Evolutionary conservation across 352 stramenopile species (phyloP).

Genomic region (Globisporangium perplexum): DNA sequence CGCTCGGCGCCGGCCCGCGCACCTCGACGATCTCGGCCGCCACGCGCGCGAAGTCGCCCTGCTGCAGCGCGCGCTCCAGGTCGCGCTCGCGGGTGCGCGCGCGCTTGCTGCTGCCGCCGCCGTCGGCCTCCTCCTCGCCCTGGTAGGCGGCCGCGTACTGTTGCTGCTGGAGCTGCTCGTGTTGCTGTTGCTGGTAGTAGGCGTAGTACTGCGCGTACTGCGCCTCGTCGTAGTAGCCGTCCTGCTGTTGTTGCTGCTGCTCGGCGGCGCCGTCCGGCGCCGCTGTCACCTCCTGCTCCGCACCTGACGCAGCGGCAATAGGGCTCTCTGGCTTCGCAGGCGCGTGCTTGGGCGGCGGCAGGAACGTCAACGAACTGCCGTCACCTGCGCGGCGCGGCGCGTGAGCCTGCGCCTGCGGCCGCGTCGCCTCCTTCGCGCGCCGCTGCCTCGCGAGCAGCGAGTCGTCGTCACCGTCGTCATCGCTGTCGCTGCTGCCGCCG

Average conservation of each 20-base stretch:
- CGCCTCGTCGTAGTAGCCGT: constrained; percentile 15
- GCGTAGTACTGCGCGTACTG: constrained; percentile 36
- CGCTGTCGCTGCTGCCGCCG: constrained; percentile 26
- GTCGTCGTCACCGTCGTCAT: constrained; percentile 24
- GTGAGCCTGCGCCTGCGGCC: constrained; percentile 10
- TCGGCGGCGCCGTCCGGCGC: neutral
- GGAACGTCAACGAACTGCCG: constrained; percentile 35
- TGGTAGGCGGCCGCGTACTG: constrained; percentile 25
- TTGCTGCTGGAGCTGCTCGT: constrained; percentile 13
- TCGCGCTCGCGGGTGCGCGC: constrained; percentile 53
- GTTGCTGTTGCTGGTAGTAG: constrained; percentile 24
- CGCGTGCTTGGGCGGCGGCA: constrained; percentile 53
- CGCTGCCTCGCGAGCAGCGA: constrained; percentile 51
- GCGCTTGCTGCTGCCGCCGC: constrained; percentile 47
- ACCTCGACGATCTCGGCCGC: constrained; percentile 62
- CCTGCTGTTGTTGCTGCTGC: constrained; percentile 12
- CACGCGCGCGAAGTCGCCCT: constrained; percentile 58
- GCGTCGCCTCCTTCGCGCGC: constrained; percentile 32
- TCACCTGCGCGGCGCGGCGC: constrained; percentile 7
- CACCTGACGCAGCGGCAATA: constrained; percentile 17
- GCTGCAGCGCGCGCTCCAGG: constrained; percentile 61
- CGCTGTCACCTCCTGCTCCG: constrained; percentile 3
- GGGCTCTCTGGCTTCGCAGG: constrained; percentile 12
- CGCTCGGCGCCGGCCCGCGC: constrained; percentile 33
- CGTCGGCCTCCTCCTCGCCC: constrained; percentile 27